Conservation (phyloP, 768 basidiomycete species). For the Pulveroboletus sp. region DNA sequence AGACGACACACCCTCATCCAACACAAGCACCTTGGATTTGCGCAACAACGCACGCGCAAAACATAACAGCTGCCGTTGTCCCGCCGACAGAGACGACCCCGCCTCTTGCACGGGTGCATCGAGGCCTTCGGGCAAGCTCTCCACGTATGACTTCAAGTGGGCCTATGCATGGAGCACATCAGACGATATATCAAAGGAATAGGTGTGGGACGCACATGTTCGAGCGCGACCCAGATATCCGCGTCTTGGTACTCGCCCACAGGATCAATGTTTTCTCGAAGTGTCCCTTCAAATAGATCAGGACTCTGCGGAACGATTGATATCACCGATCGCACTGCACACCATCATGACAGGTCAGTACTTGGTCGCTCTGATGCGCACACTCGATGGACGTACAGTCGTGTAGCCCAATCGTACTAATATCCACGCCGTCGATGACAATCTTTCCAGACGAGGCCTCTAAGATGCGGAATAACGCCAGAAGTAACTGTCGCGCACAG, state of each 20-base stretch:
- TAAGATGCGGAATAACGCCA: conserved; percentile 76
- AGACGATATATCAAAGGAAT: neutral
- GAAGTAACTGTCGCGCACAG: conserved; percentile 42
- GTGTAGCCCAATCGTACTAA: conserved; percentile 71
- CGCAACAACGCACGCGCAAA: conserved; percentile 83
- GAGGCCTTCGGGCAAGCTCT: conserved; percentile 60
- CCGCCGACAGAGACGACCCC: conserved; percentile 77
- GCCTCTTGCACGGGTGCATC: conserved; percentile 77
- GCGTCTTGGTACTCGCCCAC: conserved; percentile 68
- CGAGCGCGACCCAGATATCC: conserved; percentile 86
- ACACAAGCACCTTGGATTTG: conserved; percentile 84
- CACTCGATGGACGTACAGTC: conserved; percentile 33
- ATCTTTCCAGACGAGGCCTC: conserved; percentile 70
- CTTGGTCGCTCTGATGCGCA: too few relatives aligned
- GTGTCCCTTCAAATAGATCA: conserved; percentile 67
- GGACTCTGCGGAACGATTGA: conserved; percentile 86
- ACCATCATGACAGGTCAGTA: neutral
- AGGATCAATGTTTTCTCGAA: conserved; percentile 90
- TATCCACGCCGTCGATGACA: conserved; percentile 72
- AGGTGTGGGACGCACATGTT: conserved; percentile 42
- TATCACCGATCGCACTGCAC: conserved; percentile 68
- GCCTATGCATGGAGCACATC: conserved; percentile 42
- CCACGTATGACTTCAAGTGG: conserved; percentile 66
- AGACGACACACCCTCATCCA: conserved; percentile 74
- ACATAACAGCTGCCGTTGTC: conserved; percentile 86